Base-by-base conservation (phyloP, 495 filamentous ascomycete species). In the Penicillium macrosclerotiorum region DNA sequence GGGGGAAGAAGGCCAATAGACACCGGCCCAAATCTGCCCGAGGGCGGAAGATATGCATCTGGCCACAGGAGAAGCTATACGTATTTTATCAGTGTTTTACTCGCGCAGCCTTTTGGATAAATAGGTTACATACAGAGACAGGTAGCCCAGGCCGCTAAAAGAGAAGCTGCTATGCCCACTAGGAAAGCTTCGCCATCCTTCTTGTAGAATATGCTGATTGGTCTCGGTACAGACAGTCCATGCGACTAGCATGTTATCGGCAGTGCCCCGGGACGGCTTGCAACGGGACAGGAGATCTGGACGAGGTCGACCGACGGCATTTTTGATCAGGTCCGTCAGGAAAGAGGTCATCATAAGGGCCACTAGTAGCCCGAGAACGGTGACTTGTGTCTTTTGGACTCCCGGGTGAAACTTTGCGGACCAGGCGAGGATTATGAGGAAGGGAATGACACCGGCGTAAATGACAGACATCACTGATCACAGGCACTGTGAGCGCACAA, bases 121-220 rank as follows among this genome's bases (percentile, higher is more conserved):
- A 18, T 32, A 14, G 9, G 25, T 39, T 17, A 51, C 74, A 57
- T 52, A 79, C 57, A 95, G 68, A 2, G 83, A 77, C 18, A 96
- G 55, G 58, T 89, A 96, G 0, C 92, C 92, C 14, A 97, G 68
- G 1, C 92, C 92, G 45, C 76, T 79, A 54, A 96, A 97, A 0
- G 89, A 79, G 51, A 95, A 93, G 57, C 82, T 87, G 42, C 81
- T 86, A 60, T 97, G 92, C 3, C 92, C 92, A 41, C 84, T 89
- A 3, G 92, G 92, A 50, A 96, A 97, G 37, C 85, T 90, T 30
- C 91, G 81, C 85, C 89, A 97, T 6, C 92, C 92, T 61, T 97
- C 92, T 50, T 96, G 88, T 3, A 97, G 72, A 3, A 76, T 80
- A 54, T 92, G 89, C 47, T 85, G 79, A 51, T 84, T 69, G 0